Base-by-base conservation (phyloP, 148 eudicot genomes). In the Talinum fruticosum region DNA sequence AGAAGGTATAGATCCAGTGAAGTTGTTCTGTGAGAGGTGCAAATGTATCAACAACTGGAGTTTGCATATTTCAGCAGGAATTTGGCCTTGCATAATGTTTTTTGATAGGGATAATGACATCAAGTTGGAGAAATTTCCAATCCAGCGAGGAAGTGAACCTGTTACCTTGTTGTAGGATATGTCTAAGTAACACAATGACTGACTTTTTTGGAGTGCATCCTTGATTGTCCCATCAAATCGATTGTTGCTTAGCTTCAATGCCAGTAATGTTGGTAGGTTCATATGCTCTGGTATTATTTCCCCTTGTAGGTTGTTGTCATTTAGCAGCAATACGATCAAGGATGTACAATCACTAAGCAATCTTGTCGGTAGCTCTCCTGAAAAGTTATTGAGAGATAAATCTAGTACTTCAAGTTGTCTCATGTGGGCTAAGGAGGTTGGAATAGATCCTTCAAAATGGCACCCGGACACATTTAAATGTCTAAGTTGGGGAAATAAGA, bases 161-260 rank as follows among this genome's bases (percentile, higher is more conserved):
- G 49, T 51, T n/a, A 76, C 62, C 10, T 34, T 66, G 33, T 76
- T 76, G 66, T 76, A 33, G 19, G 80, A 78, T 38, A 71, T 57
- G 30, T 78, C 80, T 16, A 78, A 59, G 72, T 30, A 33, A 19
- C 12, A 21, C 5, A 49, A 30, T 8, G 3, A n/a, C 15, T 16
- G 6, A 24, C 51, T 73, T 76, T 53, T 19, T 41, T 1, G 4
- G 0, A 59, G 66, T 53, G 66, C 24, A 59, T 70, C 75, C 57
- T 78, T 78, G 30, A 71, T 78, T 3, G 65, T 78, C 24, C 80
- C 75, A 29, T 75, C 26, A 21, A 78, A 71, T n/a, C 8, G 30
- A 57, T 78, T 78, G 75, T 38, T 57, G 13, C 21, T 70, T 13
- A 71, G 59, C 53, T 36, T 29, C 7, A 78, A 69, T 34, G 33